A percentile compares a stretch with the other conserved stretches of the same genome.
phyloP scores from a whole-genome alignment of 2,329 filamentous ascomycete genomes.

The Fusarium pseudocircinatum region DNA sequence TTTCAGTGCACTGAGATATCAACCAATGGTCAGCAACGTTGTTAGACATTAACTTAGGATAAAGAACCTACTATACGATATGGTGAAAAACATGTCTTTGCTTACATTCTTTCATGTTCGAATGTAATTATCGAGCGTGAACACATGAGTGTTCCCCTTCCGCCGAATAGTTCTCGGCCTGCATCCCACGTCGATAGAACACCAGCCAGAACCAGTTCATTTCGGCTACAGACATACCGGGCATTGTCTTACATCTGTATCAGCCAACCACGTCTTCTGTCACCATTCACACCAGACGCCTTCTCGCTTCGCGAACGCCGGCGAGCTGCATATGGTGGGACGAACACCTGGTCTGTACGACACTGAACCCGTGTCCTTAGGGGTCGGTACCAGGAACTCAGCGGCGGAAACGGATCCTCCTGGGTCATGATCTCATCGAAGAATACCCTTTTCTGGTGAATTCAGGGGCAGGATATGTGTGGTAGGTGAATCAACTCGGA shows the following conservation, averaged over 20 bases:
- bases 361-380: not conserved
- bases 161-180: not conserved
- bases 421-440: not conserved
- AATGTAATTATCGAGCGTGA: not conserved
- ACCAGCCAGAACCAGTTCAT: constrained; percentile 5
- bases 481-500: not conserved
- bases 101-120: not conserved
- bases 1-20: not conserved
- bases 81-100: not conserved
- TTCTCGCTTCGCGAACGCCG: constrained; percentile 37
- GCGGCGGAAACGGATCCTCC: not conserved
- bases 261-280: constrained; percentile 12
- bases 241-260: constrained; percentile 7
- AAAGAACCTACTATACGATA: not conserved
- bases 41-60: too few relatives aligned
- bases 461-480: not conserved
- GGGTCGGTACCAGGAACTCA: not conserved
- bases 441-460: not conserved
- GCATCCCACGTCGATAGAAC: not conserved
- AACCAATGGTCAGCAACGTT: not conserved
- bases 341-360: constrained; percentile 27
- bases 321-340: constrained; percentile 32
- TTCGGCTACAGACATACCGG: constrained; percentile 21
- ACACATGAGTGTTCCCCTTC: not conserved
- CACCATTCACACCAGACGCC: constrained; percentile 12